phyloP scores from a whole-genome alignment of 164 flowering plant species.

The Cinnamomum micranthum region DNA sequence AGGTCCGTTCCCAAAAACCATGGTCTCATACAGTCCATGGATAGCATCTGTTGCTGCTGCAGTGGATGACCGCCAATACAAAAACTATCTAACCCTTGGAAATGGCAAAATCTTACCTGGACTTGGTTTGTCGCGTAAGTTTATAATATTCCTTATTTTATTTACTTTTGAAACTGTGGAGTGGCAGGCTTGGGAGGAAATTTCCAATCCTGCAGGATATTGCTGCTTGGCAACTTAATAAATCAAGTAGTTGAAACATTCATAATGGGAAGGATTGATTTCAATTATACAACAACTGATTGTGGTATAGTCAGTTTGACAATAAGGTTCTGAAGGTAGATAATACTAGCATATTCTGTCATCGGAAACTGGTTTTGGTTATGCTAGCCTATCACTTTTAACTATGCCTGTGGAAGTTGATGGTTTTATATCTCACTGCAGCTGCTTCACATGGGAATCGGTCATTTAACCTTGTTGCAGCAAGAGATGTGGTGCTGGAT shows the following conservation, averaged over 20 bases:
- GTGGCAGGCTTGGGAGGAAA: not conserved
- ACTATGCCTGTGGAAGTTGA: not conserved
- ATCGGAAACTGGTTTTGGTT: no score
- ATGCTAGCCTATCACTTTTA: not conserved
- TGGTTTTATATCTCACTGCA: conserved; percentile 28
- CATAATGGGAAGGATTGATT: not conserved
- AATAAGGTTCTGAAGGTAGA: not conserved
- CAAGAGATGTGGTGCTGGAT: conserved; percentile 81
- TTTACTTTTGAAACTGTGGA: not conserved
- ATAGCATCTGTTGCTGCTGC: conserved; percentile 95
- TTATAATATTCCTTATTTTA: conserved; percentile 2
- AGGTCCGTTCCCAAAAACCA: conserved; percentile 89
- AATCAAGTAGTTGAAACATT: not conserved
- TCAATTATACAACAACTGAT: not conserved
- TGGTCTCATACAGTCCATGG: conserved; percentile 98
- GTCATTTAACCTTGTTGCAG: conserved; percentile 75
- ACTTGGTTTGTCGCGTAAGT: conserved; percentile 87
- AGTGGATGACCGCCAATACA: conserved; percentile 87
- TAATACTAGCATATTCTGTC: not conserved
- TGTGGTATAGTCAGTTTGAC: not conserved
- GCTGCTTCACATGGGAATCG: conserved; percentile 64
- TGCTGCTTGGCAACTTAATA: not conserved
- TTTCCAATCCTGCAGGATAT: not conserved
- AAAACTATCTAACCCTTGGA: conserved; percentile 79
- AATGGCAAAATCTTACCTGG: conserved; percentile 86